Conservation (phyloP, 2,329 filamentous ascomycete species). For the Arthrobotrys conoides region DNA sequence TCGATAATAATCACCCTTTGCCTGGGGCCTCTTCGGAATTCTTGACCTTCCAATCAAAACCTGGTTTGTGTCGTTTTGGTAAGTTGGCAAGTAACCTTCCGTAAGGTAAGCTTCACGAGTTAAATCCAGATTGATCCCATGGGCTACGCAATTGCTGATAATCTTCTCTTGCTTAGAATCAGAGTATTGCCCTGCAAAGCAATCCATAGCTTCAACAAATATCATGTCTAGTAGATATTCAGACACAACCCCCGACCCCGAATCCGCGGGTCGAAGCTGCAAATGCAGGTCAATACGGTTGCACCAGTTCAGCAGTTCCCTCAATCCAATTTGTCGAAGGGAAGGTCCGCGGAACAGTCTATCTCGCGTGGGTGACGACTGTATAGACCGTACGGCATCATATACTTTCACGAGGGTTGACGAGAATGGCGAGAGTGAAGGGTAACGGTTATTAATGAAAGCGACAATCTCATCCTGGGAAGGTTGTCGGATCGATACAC, state of each 20-base stretch:
- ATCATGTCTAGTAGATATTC: conserved; percentile 83
- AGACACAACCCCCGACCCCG: conserved; percentile 69
- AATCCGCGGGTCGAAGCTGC: conserved; percentile 28
- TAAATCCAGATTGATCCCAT: conserved; percentile 87
- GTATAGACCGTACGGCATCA: conserved; percentile 65
- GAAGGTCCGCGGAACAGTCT: conserved; percentile 47
- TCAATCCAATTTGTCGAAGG: conserved; percentile 68
- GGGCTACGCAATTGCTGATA: conserved; percentile 80
- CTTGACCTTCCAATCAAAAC: conserved; percentile 78
- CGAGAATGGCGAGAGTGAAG: conserved; percentile 75
- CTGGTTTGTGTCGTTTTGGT: conserved; percentile 74
- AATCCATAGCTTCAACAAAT: conserved; percentile 93
- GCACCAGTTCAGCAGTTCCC: conserved; percentile 94
- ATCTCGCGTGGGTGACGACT: conserved; percentile 62
- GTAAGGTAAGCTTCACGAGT: conserved; percentile 83
- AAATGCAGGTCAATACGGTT: conserved; percentile 76
- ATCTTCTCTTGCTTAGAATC: conserved; percentile 74
- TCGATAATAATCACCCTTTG: conserved; percentile 65
- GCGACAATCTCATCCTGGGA: conserved; percentile 78
- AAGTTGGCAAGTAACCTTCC: conserved; percentile 77
- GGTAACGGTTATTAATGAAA: conserved; percentile 80
- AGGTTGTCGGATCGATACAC: conserved; percentile 78
- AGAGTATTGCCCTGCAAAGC: conserved; percentile 86
- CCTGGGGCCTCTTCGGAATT: conserved; percentile 72
- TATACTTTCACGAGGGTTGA: conserved; percentile 70